phyloP scores from a whole-genome alignment of 352 stramenopile species.

The Globisporangium irregulare region DNA sequence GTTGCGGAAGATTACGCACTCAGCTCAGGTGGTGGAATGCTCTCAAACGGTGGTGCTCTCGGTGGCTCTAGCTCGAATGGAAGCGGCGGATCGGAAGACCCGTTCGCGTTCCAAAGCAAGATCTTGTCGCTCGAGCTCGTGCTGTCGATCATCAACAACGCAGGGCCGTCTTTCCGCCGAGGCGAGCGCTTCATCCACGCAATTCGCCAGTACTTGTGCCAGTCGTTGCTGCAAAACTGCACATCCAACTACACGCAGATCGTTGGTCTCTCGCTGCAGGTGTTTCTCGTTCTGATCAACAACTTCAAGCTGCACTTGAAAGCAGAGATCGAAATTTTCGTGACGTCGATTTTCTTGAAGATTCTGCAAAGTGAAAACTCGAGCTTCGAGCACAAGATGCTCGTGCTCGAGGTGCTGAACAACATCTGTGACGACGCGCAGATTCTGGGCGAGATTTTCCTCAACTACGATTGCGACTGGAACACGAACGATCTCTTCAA shows the following conservation, averaged over 20 bases:
- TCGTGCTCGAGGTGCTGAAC: slow-evolving; percentile 97
- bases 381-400: slow-evolving; percentile 96
- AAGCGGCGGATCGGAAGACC: slow-evolving; percentile 67
- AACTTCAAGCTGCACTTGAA: slow-evolving; percentile 95
- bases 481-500: slow-evolving; percentile 97
- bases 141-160: slow-evolving; percentile 96
- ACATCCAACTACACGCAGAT: slow-evolving; percentile 96
- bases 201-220: slow-evolving; percentile 96
- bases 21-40: slow-evolving; percentile 19
- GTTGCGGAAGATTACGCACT: slow-evolving; percentile 86
- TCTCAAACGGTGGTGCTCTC: slow-evolving; percentile 6
- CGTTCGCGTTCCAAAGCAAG: slow-evolving; percentile 95
- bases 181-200: slow-evolving; percentile 97
- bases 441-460: slow-evolving; percentile 97
- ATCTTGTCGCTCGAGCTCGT: slow-evolving; percentile 97
- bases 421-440: slow-evolving; percentile 94
- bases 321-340: slow-evolving; percentile 98
- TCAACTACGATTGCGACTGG: slow-evolving; percentile 99
- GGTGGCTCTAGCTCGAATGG: slow-evolving; percentile 17
- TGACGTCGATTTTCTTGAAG: slow-evolving; percentile 98
- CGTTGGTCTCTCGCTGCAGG: slow-evolving; percentile 95
- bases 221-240: slow-evolving; percentile 98
- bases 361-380: slow-evolving; percentile 97
- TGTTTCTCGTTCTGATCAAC: slow-evolving; percentile 96
- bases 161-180: slow-evolving; percentile 92